Percentiles rank a stretch among this genome's conserved stretches.
phyloP scores from a whole-genome alignment of 2,329 filamentous ascomycete genomes.

The Fusarium oxysporum region DNA sequence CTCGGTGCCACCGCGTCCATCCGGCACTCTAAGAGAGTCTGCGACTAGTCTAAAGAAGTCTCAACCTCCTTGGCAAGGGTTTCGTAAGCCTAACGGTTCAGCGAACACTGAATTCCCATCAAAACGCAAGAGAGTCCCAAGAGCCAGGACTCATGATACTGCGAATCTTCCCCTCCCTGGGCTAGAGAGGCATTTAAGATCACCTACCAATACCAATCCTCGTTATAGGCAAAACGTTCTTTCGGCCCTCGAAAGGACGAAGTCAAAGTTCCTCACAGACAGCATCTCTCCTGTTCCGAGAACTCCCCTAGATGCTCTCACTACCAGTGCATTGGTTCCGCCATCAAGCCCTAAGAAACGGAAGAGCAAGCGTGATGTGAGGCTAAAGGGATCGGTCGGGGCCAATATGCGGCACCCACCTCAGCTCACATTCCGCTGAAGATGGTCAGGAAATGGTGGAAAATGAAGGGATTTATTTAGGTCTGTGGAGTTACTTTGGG shows the following conservation, averaged over 20 bases:
- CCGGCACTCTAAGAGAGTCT: not conserved
- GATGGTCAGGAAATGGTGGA: not conserved
- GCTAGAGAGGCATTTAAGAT: constrained; percentile 39
- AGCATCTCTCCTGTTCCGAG: constrained; percentile 1
- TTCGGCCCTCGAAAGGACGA: constrained; percentile 44
- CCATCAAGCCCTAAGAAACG: constrained; percentile 14
- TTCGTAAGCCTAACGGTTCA: constrained; percentile 14
- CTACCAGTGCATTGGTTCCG: not conserved
- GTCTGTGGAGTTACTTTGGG: not conserved
- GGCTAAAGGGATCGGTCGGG: not conserved
- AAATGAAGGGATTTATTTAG: not conserved
- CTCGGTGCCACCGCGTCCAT: not conserved
- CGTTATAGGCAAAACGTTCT: constrained; percentile 44
- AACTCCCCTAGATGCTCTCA: not conserved
- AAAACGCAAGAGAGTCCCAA: constrained; percentile 31
- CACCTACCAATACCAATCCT: constrained; percentile 14
- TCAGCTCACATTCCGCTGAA: constrained; percentile 10
- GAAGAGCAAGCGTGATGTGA: constrained; percentile 6
- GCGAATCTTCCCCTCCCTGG: constrained; percentile 41
- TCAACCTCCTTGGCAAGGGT: constrained; percentile 24
- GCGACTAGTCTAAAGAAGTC: not conserved
- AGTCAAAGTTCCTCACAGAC: constrained; percentile 46
- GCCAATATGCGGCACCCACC: not conserved
- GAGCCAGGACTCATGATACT: constrained; percentile 26
- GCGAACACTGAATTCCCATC: not conserved